Percentiles rank a stretch among this genome's conserved stretches.
Conservation (phyloP, 345 rosid species). For the Linum lewisii region DNA sequence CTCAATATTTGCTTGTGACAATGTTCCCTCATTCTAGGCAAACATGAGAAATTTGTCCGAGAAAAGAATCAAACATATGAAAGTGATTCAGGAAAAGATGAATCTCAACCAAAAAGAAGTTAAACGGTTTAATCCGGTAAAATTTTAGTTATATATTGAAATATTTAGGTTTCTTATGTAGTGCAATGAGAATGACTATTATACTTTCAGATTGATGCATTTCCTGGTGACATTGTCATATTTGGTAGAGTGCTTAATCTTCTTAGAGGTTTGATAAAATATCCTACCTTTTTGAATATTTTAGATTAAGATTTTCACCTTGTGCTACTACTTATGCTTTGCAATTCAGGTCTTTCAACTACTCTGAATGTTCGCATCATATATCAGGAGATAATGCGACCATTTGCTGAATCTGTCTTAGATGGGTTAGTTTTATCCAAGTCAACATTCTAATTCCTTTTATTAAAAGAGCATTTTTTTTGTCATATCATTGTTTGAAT, state of each 20-base stretch:
- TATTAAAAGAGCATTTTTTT: too few species aligned
- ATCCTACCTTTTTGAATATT: constrained; percentile 16
- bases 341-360: constrained; percentile 70
- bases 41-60: constrained; percentile 56
- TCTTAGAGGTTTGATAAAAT: constrained; percentile 58
- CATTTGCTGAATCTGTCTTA: constrained; percentile 90
- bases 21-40: constrained; percentile 48
- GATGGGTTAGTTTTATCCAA: constrained; percentile 77
- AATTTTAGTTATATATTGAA: constrained; percentile 14
- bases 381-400: constrained; percentile 91
- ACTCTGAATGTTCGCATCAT: constrained; percentile 68
- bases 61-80: constrained; percentile 68
- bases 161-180: constrained; percentile 7
- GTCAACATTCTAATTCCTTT: not conserved
- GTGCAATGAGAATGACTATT: constrained; percentile 3
- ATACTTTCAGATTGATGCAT: constrained; percentile 75
- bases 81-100: constrained; percentile 90
- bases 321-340: constrained; percentile 6
- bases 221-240: constrained; percentile 97
- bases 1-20: constrained; percentile 2
- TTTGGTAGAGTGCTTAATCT: constrained; percentile 87
- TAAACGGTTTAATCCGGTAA: constrained; percentile 90
- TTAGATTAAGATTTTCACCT: constrained; percentile 8
- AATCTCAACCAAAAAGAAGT: constrained; percentile 68
- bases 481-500: constrained; percentile 12